Base-by-base conservation (phyloP, 2,329 filamentous ascomycete genomes). In the Colletotrichum sp. region DNA sequence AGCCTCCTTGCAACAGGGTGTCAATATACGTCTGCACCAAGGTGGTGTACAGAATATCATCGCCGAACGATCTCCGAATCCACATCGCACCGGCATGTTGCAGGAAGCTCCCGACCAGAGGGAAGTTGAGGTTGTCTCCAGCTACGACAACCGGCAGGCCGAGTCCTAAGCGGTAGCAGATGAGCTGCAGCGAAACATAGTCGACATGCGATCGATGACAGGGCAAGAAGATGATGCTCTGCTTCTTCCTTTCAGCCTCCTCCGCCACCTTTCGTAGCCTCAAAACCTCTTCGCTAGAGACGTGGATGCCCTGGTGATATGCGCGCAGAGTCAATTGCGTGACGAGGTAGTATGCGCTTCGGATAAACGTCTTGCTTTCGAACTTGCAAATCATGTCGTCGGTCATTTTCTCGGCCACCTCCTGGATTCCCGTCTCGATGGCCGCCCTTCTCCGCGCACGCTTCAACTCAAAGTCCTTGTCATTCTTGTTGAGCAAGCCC, bases 381-480 rank as follows among this genome's bases (percentile, higher is more conserved):
- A 99, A 96, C 86, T 99, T 99, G 90, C 96, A 99, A 77, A 99
- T 98, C 97, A 99, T 99, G 78, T 94, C 92, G 82, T 98, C 95
- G 28, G 96, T 95, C 90, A 97, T 93, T 78, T 94, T 93, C 78
- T 97, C 95, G 6, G 95, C 94, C 6, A 98, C 93, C 81, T 98
- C 93, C 71, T 92, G 90, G 61, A 99, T 87, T 74, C 93, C 93
- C 48, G 89, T 88, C 81, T 96, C 93, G 72, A 99, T 91, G 80
- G 94, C 92, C 72, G 86, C 87, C 69, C 89, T 91, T 71, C 91
- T 87, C 77, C 89, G 90, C 6, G 86, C 86, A 72, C 89, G 88
- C 83, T 92, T 88, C 76, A 86, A 80, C 61, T 84, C 81, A 81
- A 90, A 90, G 72, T 92, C 88, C 67, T 88, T 88, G 79, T 92